Evolutionary conservation across 768 basidiomycete species (phyloP), one percentile per base, ranked within the genome.

Genomic region (Phaffia australis): DNA sequence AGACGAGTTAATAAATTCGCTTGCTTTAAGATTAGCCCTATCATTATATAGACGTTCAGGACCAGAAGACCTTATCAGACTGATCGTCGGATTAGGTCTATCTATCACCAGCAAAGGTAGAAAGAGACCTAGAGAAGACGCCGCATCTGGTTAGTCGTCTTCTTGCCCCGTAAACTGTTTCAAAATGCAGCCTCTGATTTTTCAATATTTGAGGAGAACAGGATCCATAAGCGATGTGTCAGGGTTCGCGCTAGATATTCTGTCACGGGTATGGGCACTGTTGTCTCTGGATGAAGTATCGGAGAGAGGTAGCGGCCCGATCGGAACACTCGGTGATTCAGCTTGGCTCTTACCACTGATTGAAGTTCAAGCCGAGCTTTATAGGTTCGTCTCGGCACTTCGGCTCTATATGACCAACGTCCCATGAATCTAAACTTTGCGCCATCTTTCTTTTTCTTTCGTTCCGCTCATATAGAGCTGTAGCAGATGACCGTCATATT

Each of bases 271-370:
- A 4, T 7, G 35, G 35, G 11, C 35, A 11, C 35, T 5, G 6
- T 42, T 42, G 35, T 42, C 35, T 42, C 35, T 42, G 35, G 35
- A 42, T 11, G 35, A 42, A 42, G 35, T 11, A 42, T 42, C 35
- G 6, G 35, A 42, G 35, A 42, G 35, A 42, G 35, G 35, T 42
- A 11, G 35, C 11, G 11, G 35, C 35, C 35, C 35, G 35, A 42
- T 42, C 1, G 8, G 35, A 19, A 15, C 47, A 11, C 21, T 60
- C n/a, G 46, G 59, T 27, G 16, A 27, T 16, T 60, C 59, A 32
- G 46, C 15, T 21, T 60, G 59, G 59, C 23, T 60, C 46, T 27
- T 60, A 19, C 59, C 29, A 6, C 59, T 60, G 21, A 19, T 60
- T 19, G 46, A 49, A 29, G 35, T 48, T n/a, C 59, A 60, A 46